phyloP scores from a whole-genome alignment of 257 asterid species.

The Gentiana straminea region DNA sequence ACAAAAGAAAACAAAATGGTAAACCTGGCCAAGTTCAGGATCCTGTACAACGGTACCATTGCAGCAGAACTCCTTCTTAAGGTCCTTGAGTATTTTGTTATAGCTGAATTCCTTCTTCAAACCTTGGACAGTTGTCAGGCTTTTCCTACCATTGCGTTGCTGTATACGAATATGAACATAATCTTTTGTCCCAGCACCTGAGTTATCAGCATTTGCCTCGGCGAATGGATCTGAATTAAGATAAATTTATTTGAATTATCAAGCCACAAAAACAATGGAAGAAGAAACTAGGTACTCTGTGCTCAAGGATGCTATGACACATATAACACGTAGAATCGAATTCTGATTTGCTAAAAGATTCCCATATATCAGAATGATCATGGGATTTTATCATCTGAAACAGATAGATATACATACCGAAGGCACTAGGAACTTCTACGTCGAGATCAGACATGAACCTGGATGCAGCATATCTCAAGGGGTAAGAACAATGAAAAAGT shows the following conservation, averaged over 20 bases:
- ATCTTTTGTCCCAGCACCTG: slow-evolving; percentile 69
- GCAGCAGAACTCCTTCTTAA: slow-evolving; percentile 81
- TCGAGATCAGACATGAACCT: slow-evolving; percentile 80
- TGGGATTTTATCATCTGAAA: too few species aligned
- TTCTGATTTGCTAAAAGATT: too few species aligned
- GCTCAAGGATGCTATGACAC: neutral
- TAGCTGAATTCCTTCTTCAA: slow-evolving; percentile 78
- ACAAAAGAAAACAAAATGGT: neutral
- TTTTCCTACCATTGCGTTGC: slow-evolving; percentile 78
- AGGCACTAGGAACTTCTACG: slow-evolving; percentile 52
- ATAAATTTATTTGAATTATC: too few species aligned
- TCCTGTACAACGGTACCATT: slow-evolving; percentile 87
- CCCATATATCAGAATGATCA: too few species aligned
- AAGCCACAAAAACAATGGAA: neutral
- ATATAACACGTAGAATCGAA: too few species aligned
- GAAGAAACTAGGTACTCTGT: neutral
- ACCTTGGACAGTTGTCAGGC: slow-evolving; percentile 83
- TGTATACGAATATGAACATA: slow-evolving; percentile 77
- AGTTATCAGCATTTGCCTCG: slow-evolving; percentile 73
- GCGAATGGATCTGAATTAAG: slow-evolving; percentile 59
- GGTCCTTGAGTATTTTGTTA: slow-evolving; percentile 71
- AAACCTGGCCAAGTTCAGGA: slow-evolving; percentile 74
- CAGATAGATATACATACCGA: slow-evolving; percentile 29
- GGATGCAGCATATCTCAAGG: slow-evolving; percentile 19
- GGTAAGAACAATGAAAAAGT: neutral